A percentile compares a stretch with the other conserved stretches of the same genome.
Evolutionary conservation across 331 rosid species (phyloP).

Genomic region (Quercus lobata): DNA sequence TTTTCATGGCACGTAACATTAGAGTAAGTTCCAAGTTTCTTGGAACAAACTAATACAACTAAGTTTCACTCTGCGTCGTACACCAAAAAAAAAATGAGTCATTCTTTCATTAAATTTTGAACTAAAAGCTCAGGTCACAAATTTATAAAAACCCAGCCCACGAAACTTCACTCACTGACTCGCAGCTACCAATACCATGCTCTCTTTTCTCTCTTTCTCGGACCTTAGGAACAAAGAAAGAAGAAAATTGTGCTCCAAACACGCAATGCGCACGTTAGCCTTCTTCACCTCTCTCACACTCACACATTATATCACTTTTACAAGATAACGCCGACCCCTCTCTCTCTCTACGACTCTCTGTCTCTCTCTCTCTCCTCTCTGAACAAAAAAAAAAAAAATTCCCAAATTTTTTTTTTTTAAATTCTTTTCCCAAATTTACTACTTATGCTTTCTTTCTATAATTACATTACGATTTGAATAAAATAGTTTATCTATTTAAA

Average conservation of each 20-base stretch:
- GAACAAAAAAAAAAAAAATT: neutral
- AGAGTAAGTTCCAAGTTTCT: constrained; percentile 28
- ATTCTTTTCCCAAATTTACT: neutral
- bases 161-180: constrained; percentile 5
- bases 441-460: constrained; percentile 16
- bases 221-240: constrained; percentile 15
- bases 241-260: constrained; percentile 40
- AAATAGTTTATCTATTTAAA: too few relatives aligned
- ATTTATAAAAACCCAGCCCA: constrained; percentile 32
- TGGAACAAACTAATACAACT: constrained; percentile 27
- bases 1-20: neutral
- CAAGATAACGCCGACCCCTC: constrained; percentile 53
- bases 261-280: constrained; percentile 55
- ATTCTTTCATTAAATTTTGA: too few relatives aligned
- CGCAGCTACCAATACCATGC: constrained; percentile 23
- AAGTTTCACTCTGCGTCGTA: neutral
- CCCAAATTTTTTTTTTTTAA: neutral
- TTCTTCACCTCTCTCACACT: constrained; percentile 18
- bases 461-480: neutral
- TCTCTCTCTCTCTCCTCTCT: constrained; percentile 25
- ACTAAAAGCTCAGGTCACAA: too few relatives aligned
- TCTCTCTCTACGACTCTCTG: constrained; percentile 21
- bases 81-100: constrained; percentile 1
- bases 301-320: constrained; percentile 26
- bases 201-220: neutral